These are phyloP conservation scores for Aspergillus costaricaensis DNA, from an alignment of 2,329 filamentous ascomycete species.

Conservation along the genomic window DNA sequence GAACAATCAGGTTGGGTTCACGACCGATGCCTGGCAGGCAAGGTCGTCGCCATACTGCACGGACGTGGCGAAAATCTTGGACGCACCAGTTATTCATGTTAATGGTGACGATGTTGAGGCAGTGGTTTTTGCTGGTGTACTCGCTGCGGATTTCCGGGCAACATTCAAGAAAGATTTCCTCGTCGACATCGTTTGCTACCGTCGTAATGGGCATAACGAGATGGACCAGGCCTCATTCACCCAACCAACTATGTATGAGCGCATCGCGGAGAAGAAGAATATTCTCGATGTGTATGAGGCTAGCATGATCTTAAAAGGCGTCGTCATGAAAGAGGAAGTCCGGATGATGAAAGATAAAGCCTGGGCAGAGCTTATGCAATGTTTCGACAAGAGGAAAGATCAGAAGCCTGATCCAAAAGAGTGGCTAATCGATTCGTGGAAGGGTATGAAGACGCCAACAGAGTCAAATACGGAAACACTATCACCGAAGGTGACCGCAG, in stretches of 20 bases:
- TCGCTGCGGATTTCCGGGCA: constrained; percentile 95
- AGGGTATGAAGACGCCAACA: constrained; percentile 98
- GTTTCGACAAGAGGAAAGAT: constrained; percentile 95
- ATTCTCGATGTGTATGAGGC: constrained; percentile 90
- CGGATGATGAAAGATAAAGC: constrained; percentile 99
- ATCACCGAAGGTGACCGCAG: constrained; percentile 68
- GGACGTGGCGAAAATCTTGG: constrained; percentile 97
- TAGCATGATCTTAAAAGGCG: constrained; percentile 86
- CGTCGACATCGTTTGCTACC: constrained; percentile 97
- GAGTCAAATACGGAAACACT: constrained; percentile 92
- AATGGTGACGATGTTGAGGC: constrained; percentile 98
- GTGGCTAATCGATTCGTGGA: constrained; percentile 98
- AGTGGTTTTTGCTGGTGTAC: constrained; percentile 95
- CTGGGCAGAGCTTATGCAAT: constrained; percentile 98
- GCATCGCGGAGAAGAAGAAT: constrained; percentile 78
- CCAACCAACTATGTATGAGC: constrained; percentile 99
- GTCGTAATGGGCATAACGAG: constrained; percentile 98
- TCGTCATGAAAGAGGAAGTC: constrained; percentile 94
- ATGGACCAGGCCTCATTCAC: constrained; percentile 99
- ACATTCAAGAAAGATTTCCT: constrained; percentile 99
- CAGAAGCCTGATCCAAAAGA: constrained; percentile 96
- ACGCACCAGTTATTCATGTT: constrained; percentile 98
- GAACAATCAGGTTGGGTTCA: constrained; percentile 99
- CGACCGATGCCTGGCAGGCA: constrained; percentile 94
- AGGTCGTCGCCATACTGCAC: constrained; percentile 98